Evolutionary conservation across 2,329 filamentous ascomycete genomes (phyloP).

Genomic region (Penicillium sp.): DNA sequence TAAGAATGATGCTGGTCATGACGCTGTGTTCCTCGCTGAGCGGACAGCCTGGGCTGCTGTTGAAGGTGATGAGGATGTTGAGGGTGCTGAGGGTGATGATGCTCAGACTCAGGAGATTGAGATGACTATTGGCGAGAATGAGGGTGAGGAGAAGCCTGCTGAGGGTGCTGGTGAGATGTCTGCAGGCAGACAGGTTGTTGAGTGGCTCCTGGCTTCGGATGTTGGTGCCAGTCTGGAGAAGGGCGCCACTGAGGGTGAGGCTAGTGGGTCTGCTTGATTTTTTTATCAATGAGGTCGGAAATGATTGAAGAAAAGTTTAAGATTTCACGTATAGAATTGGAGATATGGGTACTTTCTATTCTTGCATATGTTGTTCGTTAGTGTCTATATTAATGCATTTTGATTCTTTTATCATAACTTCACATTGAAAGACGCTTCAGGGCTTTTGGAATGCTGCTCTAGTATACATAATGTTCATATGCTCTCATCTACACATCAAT

Average conservation of each 20-base stretch:
- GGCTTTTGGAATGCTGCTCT: background rate
- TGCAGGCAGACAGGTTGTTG: slow-evolving; percentile 41
- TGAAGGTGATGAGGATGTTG: slow-evolving; percentile 39
- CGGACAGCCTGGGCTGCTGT: slow-evolving; percentile 65
- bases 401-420: background rate
- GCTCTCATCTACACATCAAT: slow-evolving; percentile 12
- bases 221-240: slow-evolving; percentile 36
- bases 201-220: slow-evolving; percentile 43
- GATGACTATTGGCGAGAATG: slow-evolving; percentile 25
- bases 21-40: slow-evolving; percentile 72
- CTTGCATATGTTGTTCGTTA: slow-evolving; percentile 6
- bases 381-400: slow-evolving; percentile 12
- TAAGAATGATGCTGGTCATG: slow-evolving; percentile 80
- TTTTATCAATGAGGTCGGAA: background rate
- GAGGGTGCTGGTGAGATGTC: slow-evolving; percentile 27
- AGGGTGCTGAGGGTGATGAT: slow-evolving; percentile 18
- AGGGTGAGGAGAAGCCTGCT: slow-evolving; percentile 14
- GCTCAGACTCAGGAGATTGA: slow-evolving; percentile 24
- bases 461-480: slow-evolving; percentile 10
- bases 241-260: slow-evolving; percentile 26
- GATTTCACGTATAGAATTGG: slow-evolving; percentile 10
- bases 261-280: slow-evolving; percentile 18
- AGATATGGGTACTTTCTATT: slow-evolving; percentile 13
- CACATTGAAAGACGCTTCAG: background rate
- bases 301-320: slow-evolving; percentile 15